Percentiles rank a stretch among this genome's conserved stretches.
phyloP scores from a whole-genome alignment of 192 early-diverging fungal species.

The Pilaira anomala region DNA sequence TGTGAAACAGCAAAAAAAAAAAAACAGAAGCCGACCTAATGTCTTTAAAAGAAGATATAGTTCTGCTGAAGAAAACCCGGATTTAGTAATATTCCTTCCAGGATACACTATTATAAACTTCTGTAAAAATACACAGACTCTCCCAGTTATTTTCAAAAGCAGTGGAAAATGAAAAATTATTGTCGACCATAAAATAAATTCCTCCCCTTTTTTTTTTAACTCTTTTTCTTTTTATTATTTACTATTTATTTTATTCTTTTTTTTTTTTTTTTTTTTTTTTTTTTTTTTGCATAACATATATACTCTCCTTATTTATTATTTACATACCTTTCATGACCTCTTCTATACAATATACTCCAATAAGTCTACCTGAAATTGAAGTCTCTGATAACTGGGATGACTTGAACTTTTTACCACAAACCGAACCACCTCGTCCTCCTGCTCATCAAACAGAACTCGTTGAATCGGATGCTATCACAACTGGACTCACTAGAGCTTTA shows the following conservation, averaged over 20 bases:
- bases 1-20: too few species aligned
- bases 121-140: too few species aligned
- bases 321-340: background rate
- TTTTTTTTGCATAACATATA: background rate
- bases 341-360: background rate
- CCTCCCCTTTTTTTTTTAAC: background rate
- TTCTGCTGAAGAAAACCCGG: too few species aligned
- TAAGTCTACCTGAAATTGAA: conserved; percentile 10
- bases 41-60: too few species aligned
- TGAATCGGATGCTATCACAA: background rate
- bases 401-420: background rate
- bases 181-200: too few species aligned
- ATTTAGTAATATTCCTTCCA: too few species aligned
- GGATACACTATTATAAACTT: too few species aligned
- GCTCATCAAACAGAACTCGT: background rate
- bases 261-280: background rate
- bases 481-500: background rate
- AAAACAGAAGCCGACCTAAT: too few species aligned
- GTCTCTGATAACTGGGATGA: conserved; percentile 8
- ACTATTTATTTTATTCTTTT: background rate
- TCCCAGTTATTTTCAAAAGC: too few species aligned
- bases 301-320: background rate
- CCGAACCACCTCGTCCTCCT: background rate
- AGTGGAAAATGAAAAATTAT: too few species aligned
- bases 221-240: background rate